Evolutionary conservation across 805 yeast genomes (phyloP).

Genomic region (Torulaspora maleeae): DNA sequence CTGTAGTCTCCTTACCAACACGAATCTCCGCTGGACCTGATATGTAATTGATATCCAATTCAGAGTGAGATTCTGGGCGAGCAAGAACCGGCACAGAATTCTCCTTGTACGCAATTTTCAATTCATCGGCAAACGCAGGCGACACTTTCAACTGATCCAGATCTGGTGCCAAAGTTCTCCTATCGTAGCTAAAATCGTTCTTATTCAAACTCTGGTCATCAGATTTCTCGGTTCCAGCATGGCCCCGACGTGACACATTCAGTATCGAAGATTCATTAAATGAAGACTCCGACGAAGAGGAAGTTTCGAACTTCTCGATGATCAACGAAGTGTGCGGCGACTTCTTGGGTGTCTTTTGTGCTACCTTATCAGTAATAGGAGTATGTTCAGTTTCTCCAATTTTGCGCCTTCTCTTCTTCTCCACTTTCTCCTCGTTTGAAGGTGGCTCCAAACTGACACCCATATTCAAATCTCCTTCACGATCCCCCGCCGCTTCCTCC

Average conservation of each 20-base stretch:
- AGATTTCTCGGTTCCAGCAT: background rate
- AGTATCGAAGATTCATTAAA: constrained; percentile 8
- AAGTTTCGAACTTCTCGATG: constrained; percentile 24
- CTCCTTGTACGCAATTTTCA: constrained; percentile 23
- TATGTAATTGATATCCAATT: constrained; percentile 1
- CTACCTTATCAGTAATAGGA: constrained; percentile 26
- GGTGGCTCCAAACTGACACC: background rate
- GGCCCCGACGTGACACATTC: constrained; percentile 6
- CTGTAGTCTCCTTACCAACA: background rate
- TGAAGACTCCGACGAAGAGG: constrained; percentile 19
- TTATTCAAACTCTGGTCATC: background rate
- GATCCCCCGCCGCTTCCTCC: constrained; percentile 9
- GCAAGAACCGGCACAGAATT: constrained; percentile 9
- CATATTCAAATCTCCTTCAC: constrained; percentile 9
- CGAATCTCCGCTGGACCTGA: constrained; percentile 2
- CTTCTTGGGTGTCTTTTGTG: constrained; percentile 24
- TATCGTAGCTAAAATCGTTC: constrained; percentile 24
- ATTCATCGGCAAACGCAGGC: constrained; percentile 37
- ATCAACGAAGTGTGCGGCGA: constrained; percentile 22
- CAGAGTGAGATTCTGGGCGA: constrained; percentile 7
- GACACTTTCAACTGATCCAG: constrained; percentile 34
- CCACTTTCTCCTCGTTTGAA: constrained; percentile 4
- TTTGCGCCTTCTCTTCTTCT: constrained; percentile 13
- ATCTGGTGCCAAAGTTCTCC: constrained; percentile 33
- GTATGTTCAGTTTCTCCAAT: constrained; percentile 16